Evolutionary conservation across 2,329 filamentous ascomycete genomes (phyloP).

Genomic region (Trichoderma cornu-damae): DNA sequence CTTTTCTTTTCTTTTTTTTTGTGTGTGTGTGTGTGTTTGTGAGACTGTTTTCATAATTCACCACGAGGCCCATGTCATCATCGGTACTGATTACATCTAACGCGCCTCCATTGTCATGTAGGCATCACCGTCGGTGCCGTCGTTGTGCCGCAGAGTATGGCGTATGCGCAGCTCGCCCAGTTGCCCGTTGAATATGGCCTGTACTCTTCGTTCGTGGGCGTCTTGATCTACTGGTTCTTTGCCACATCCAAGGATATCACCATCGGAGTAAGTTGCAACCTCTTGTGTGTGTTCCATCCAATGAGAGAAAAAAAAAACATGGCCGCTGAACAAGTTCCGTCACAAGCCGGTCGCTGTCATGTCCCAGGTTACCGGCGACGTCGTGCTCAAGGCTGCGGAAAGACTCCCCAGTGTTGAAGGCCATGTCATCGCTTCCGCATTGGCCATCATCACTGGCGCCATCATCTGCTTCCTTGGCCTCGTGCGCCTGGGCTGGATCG

Average conservation of each 20-base stretch:
- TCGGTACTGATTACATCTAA: neutral
- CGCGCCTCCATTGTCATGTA: constrained; percentile 21
- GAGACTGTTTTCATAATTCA: too few species aligned
- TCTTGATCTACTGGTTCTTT: constrained; percentile 95
- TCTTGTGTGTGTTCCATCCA: neutral
- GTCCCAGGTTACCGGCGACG: constrained; percentile 48
- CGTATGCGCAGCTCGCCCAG: constrained; percentile 46
- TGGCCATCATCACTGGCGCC: constrained; percentile 45
- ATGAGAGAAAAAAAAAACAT: neutral
- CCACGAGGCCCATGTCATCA: too few species aligned
- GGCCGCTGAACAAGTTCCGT: neutral
- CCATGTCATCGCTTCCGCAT: constrained; percentile 43
- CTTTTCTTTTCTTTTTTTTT: too few species aligned
- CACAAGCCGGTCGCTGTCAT: constrained; percentile 50
- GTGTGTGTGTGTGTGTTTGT: too few species aligned
- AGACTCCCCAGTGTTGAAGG: constrained; percentile 36
- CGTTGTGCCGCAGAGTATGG: constrained; percentile 52
- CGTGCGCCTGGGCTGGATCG: constrained; percentile 48
- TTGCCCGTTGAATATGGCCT: constrained; percentile 47
- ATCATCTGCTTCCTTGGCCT: constrained; percentile 48
- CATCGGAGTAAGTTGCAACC: constrained; percentile 69
- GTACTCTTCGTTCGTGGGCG: constrained; percentile 86
- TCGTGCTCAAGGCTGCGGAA: constrained; percentile 39
- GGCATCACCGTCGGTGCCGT: constrained; percentile 46
- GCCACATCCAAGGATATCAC: constrained; percentile 91